Evolutionary conservation across 352 stramenopile species (phyloP).

Genomic region (Sclerospora graminicola): DNA sequence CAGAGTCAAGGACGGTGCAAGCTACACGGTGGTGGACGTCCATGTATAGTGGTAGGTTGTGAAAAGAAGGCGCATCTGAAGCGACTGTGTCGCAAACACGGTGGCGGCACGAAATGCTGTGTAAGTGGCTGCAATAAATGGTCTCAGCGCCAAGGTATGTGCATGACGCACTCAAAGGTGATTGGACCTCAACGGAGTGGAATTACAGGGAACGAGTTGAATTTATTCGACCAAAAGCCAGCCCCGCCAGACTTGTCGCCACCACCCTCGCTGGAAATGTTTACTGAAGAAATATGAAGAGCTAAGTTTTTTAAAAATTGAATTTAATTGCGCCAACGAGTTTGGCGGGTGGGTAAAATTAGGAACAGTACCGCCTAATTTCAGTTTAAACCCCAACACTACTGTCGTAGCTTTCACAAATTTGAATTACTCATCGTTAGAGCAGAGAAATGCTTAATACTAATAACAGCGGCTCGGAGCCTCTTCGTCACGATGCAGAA

Average conservation of each 20-base stretch:
- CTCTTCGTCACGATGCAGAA: constrained; percentile 40
- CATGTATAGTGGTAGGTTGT: constrained; percentile 51
- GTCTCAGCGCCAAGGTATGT: constrained; percentile 76
- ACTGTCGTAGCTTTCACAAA: too few species aligned
- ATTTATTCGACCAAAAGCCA: too few species aligned
- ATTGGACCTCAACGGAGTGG: constrained; percentile 3
- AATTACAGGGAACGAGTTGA: too few species aligned
- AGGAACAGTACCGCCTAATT: too few species aligned
- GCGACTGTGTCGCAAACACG: constrained; percentile 73
- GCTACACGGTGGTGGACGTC: constrained; percentile 40
- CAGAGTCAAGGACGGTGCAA: constrained; percentile 72
- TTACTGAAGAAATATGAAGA: too few species aligned
- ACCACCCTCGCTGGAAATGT: too few species aligned
- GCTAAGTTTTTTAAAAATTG: too few species aligned
- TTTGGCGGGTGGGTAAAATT: too few species aligned
- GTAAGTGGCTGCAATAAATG: constrained; percentile 65
- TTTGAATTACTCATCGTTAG: too few species aligned
- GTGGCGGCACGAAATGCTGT: constrained; percentile 67
- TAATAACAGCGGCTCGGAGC: constrained; percentile 3
- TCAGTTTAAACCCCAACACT: too few species aligned
- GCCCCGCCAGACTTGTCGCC: too few species aligned
- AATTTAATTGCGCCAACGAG: neutral
- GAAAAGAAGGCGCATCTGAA: constrained; percentile 82
- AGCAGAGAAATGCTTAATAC: constrained; percentile 1
- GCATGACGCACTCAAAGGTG: constrained; percentile 75